A percentile compares a stretch with the other conserved stretches of the same genome.
These are phyloP conservation scores for Orbilia quercus DNA, from an alignment of 2,329 filamentous ascomycete genomes.

Conservation along the genomic window DNA sequence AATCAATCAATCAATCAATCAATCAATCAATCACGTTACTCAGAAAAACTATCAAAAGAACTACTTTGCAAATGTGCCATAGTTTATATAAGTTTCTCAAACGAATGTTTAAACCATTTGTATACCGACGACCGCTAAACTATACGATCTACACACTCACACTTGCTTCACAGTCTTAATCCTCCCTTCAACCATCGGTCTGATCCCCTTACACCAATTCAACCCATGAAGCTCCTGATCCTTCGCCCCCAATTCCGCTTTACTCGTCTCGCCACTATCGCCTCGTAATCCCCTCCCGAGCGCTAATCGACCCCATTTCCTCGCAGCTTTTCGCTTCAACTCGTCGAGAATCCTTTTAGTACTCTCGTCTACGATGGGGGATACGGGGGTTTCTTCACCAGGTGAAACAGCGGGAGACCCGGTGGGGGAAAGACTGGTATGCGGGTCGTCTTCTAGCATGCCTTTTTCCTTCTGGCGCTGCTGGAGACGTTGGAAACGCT, in stretches of 20 bases:
- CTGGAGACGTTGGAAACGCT: slow-evolving; percentile 43
- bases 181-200: slow-evolving; percentile 79
- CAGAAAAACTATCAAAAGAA: too few relatives aligned
- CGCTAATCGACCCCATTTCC: slow-evolving; percentile 78
- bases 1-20: too few relatives aligned
- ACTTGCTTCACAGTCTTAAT: slow-evolving; percentile 68
- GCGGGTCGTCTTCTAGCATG: slow-evolving; percentile 44
- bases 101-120: too few relatives aligned
- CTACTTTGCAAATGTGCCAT: too few relatives aligned
- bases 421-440: slow-evolving; percentile 25
- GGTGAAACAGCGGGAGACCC: slow-evolving; percentile 63
- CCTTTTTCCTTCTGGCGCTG: slow-evolving; percentile 44
- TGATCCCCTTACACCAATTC: slow-evolving; percentile 83
- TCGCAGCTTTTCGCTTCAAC: slow-evolving; percentile 75
- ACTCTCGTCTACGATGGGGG: slow-evolving; percentile 61
- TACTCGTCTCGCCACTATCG: slow-evolving; percentile 68
- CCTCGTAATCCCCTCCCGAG: slow-evolving; percentile 68
- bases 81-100: too few relatives aligned
- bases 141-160: not conserved
- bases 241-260: slow-evolving; percentile 65
- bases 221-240: slow-evolving; percentile 66
- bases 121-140: too few relatives aligned
- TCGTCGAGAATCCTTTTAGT: slow-evolving; percentile 68
- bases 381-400: slow-evolving; percentile 61
- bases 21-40: too few relatives aligned